Percentiles rank a stretch among this genome's conserved stretches.
Conservation (phyloP, 495 filamentous ascomycete species). For the Xylaria acuta region DNA sequence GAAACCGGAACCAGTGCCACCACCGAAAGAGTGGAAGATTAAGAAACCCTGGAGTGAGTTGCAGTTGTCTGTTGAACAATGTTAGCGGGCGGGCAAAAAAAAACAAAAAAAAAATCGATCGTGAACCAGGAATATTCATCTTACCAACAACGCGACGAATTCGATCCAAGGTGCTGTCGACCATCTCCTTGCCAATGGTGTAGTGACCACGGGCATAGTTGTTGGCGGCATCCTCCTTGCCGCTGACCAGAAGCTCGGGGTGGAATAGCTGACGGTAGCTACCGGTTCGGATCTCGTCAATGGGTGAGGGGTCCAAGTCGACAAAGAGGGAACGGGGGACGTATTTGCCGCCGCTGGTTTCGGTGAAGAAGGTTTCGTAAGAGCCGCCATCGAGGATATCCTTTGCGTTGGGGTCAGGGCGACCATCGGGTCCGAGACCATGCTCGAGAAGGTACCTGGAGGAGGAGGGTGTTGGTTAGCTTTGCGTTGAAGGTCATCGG, state of each 20-base stretch:
- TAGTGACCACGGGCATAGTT: conserved; percentile 96
- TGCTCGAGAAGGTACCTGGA: conserved; percentile 89
- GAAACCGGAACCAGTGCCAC: conserved; percentile 90
- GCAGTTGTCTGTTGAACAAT: conserved; percentile 74
- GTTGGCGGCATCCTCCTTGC: conserved; percentile 94
- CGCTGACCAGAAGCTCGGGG: conserved; percentile 84
- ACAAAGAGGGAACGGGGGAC: conserved; percentile 90
- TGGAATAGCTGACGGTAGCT: conserved; percentile 86
- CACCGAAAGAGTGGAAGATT: conserved; percentile 93
- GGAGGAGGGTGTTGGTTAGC: conserved; percentile 35
- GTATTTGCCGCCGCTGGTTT: conserved; percentile 85
- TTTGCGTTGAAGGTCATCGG: background rate
- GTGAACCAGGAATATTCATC: conserved; percentile 28
- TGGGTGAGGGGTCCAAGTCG: conserved; percentile 87
- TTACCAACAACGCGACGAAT: conserved; percentile 83
- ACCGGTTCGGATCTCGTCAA: conserved; percentile 90
- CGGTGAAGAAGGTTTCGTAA: conserved; percentile 90
- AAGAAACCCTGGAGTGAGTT: conserved; percentile 88
- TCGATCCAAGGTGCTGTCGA: conserved; percentile 81
- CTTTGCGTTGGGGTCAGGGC: conserved; percentile 66
- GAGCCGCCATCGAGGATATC: conserved; percentile 70
- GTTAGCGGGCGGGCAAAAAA: background rate
- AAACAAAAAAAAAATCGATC: background rate
- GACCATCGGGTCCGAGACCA: conserved; percentile 80
- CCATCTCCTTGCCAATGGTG: conserved; percentile 90